Conservation (phyloP, 768 basidiomycete species). For the Leccinum ochraceum region DNA sequence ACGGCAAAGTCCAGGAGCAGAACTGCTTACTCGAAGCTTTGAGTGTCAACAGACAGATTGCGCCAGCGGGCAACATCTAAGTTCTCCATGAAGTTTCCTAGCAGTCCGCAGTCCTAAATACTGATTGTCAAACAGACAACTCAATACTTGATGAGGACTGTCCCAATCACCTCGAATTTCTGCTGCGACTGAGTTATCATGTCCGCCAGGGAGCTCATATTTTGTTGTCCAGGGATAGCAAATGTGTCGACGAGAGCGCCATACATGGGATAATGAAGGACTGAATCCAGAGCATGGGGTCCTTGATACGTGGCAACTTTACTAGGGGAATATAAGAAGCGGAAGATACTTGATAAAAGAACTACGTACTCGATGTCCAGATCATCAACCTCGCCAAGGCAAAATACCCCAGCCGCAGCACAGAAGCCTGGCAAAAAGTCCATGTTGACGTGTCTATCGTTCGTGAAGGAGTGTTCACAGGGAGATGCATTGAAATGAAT, state of each 20-base stretch:
- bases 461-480: background rate
- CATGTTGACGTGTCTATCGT: conserved; percentile 60
- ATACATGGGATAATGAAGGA: conserved; percentile 40
- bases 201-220: conserved; percentile 57
- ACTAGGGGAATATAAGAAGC: conserved; percentile 37
- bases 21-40: conserved; percentile 59
- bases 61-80: conserved; percentile 78
- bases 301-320: conserved; percentile 22
- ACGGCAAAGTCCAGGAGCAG: background rate
- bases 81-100: conserved; percentile 82
- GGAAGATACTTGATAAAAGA: background rate
- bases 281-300: conserved; percentile 58
- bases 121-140: background rate
- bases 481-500: background rate
- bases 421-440: conserved; percentile 80
- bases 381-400: conserved; percentile 56
- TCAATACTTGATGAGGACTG: background rate
- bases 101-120: conserved; percentile 30
- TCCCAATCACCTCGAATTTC: conserved; percentile 45
- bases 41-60: conserved; percentile 69
- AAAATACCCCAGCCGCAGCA: conserved; percentile 76
- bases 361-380: conserved; percentile 46
- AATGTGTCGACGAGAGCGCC: conserved; percentile 45
- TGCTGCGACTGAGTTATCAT: conserved; percentile 53
- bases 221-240: conserved; percentile 65